Conservation (phyloP, 1,284 basidiomycete species). For the Lignosus rhinocerotis region DNA sequence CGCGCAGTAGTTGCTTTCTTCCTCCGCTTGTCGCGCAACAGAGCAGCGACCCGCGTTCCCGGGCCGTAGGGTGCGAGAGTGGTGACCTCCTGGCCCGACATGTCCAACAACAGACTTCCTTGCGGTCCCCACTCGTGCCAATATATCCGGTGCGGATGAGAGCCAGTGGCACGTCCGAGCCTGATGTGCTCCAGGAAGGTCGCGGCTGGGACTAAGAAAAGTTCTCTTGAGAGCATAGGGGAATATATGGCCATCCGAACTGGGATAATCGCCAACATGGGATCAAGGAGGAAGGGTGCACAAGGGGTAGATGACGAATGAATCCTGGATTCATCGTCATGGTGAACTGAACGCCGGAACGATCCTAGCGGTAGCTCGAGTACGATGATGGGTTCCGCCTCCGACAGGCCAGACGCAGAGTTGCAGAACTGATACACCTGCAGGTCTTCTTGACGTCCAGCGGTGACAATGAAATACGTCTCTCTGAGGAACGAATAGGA, state of each 20-base stretch:
- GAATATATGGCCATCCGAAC: conserved; percentile 7
- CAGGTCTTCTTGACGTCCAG: conserved; percentile 4
- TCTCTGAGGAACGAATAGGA: conserved; percentile 5
- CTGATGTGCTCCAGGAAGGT: conserved; percentile 2
- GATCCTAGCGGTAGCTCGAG: conserved; percentile 11
- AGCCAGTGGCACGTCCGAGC: not conserved
- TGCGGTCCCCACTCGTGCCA: conserved; percentile 13
- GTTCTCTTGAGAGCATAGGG: not conserved
- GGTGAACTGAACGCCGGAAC: conserved; percentile 6
- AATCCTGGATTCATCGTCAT: conserved; percentile 2
- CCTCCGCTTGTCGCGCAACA: not conserved
- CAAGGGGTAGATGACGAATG: not conserved
- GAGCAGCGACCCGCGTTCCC: conserved; percentile 1
- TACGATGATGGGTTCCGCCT: not conserved
- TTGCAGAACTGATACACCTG: not conserved
- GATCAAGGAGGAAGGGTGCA: conserved; percentile 5
- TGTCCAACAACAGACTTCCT: conserved; percentile 6
- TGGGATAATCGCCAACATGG: not conserved
- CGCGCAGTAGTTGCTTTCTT: not conserved
- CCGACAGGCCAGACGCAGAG: not conserved
- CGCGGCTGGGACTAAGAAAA: conserved; percentile 7
- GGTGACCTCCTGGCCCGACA: not conserved
- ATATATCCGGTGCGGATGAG: not conserved
- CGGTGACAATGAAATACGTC: conserved; percentile 4
- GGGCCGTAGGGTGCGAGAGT: not conserved